Conservation (phyloP, 176 grass and related monocot species). For the Carex pumila region DNA sequence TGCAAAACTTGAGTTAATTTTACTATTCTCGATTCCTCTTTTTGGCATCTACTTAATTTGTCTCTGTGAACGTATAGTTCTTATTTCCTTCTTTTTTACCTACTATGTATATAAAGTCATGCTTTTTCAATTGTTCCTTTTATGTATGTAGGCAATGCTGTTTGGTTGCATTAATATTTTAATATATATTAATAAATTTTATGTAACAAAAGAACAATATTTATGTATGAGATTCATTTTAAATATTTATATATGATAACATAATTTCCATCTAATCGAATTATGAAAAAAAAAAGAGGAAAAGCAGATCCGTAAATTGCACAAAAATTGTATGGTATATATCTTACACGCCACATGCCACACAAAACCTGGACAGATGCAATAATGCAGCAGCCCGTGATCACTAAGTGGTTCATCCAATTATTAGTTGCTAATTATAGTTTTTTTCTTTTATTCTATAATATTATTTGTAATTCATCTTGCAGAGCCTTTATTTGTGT, state of each 20-base stretch:
- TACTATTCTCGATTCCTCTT: too few species aligned
- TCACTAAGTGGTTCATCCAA: not conserved
- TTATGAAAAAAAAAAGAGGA: not conserved
- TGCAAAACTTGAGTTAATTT: too few species aligned
- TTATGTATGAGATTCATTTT: not conserved
- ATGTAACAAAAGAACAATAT: too few species aligned
- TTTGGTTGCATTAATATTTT: not conserved
- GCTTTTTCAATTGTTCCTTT: not conserved
- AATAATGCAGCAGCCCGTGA: conserved; percentile 2
- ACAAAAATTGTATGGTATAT: not conserved
- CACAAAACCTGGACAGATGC: not conserved
- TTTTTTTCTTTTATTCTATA: not conserved
- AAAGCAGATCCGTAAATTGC: not conserved
- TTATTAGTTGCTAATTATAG: not conserved
- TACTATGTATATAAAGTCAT: not conserved
- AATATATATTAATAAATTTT: not conserved
- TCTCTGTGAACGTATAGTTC: not conserved
- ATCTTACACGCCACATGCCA: not conserved
- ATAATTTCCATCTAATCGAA: not conserved
- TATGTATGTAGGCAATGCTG: not conserved
- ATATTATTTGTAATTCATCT: not conserved
- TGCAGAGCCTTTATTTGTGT: not conserved
- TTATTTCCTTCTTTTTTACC: not conserved
- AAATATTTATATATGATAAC: not conserved
- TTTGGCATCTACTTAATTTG: too few species aligned